Percentiles rank a stretch among this genome's conserved stretches.
These are phyloP conservation scores for Mortierella antarctica DNA, from an alignment of 192 early-diverging fungal genomes.

Conservation along the genomic window DNA sequence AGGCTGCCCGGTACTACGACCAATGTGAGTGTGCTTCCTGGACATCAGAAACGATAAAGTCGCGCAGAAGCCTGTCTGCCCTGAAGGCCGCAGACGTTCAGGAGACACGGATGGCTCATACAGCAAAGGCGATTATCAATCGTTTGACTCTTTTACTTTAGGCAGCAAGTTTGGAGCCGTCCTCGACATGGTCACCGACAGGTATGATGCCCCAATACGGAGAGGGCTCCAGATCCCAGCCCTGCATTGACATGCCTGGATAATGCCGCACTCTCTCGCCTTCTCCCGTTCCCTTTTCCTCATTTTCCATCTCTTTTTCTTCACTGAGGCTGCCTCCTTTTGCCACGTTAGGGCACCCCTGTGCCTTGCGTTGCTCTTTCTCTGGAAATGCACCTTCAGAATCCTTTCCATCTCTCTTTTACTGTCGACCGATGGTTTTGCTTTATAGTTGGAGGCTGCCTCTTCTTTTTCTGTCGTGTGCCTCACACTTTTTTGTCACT, in stretches of 20 bases:
- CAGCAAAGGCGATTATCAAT: background rate
- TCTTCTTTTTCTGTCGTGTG: constrained; percentile 13
- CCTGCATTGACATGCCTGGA: too few relatives aligned
- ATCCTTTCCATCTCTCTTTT: too few relatives aligned
- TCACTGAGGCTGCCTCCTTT: too few relatives aligned
- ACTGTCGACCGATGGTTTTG: too few relatives aligned
- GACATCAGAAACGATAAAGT: background rate
- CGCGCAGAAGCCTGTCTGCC: too few relatives aligned
- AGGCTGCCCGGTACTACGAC: constrained; percentile 90
- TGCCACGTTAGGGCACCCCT: too few relatives aligned
- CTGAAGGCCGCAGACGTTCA: too few relatives aligned
- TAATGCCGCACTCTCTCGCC: too few relatives aligned
- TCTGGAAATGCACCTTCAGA: too few relatives aligned
- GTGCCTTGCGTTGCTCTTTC: too few relatives aligned
- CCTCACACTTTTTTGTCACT: background rate
- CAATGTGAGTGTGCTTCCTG: constrained; percentile 78
- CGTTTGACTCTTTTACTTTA: constrained; percentile 34
- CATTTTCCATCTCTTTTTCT: too few relatives aligned
- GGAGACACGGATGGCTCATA: background rate
- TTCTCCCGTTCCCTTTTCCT: too few relatives aligned
- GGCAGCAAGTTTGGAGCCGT: constrained; percentile 95
- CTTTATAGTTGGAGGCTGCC: background rate
- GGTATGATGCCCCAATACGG: constrained; percentile 56
- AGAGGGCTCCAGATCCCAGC: background rate
- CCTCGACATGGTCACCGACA: constrained; percentile 99